Evolutionary conservation across 2,329 filamentous ascomycete genomes (phyloP).

Genomic region (Chalaropsis ovoidea): DNA sequence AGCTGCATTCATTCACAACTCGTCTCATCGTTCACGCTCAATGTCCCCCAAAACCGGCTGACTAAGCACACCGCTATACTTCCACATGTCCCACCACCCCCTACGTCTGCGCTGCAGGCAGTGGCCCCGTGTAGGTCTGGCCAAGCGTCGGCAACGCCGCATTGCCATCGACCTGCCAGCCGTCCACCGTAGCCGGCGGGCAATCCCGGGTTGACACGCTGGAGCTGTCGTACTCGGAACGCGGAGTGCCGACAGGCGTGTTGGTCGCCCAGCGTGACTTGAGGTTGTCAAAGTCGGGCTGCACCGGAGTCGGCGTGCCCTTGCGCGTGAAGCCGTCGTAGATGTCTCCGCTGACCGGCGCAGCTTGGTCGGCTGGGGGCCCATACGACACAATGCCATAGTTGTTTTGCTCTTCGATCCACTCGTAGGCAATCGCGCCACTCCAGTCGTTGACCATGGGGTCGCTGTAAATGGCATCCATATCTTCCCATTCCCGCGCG

Average conservation of each 20-base stretch:
- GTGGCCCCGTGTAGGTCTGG: slow-evolving; percentile 35
- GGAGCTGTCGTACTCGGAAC: slow-evolving; percentile 53
- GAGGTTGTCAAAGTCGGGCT: slow-evolving; percentile 70
- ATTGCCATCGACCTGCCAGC: slow-evolving; percentile 64
- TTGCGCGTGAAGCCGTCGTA: slow-evolving; percentile 58
- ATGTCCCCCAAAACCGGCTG: background rate
- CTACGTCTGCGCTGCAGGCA: background rate
- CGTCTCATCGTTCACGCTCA: background rate
- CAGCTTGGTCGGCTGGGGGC: slow-evolving; percentile 42
- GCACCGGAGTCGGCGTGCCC: slow-evolving; percentile 62
- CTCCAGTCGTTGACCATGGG: slow-evolving; percentile 63
- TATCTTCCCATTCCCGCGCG: slow-evolving; percentile 58
- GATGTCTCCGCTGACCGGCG: slow-evolving; percentile 38
- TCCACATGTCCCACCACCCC: background rate
- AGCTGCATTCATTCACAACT: no score
- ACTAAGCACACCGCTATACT: background rate
- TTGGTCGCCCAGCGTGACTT: slow-evolving; percentile 65
- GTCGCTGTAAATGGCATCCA: slow-evolving; percentile 63
- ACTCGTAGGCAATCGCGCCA: slow-evolving; percentile 78
- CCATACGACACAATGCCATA: slow-evolving; percentile 77
- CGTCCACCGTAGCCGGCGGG: slow-evolving; percentile 55
- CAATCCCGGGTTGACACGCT: slow-evolving; percentile 56
- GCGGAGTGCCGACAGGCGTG: slow-evolving; percentile 56
- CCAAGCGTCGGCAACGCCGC: slow-evolving; percentile 60
- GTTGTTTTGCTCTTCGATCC: slow-evolving; percentile 74